Evolutionary conservation across 2,329 filamentous ascomycete species (phyloP).

Genomic region (Apiospora malaysiana): DNA sequence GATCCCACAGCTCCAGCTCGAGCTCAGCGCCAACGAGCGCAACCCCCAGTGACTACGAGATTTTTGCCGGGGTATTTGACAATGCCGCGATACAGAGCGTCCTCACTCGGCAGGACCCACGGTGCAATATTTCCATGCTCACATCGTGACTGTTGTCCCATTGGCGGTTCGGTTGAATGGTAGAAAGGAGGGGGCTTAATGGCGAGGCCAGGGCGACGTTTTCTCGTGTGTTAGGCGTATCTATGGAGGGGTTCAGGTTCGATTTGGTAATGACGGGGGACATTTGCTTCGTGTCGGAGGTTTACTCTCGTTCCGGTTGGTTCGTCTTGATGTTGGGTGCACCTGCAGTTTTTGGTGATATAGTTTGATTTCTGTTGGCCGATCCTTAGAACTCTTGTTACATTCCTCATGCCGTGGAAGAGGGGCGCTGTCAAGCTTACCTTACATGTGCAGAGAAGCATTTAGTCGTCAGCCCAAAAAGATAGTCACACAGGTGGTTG

Average conservation of each 20-base stretch:
- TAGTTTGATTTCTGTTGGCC: neutral
- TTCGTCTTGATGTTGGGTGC: conserved; percentile 3
- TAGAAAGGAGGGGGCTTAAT: neutral
- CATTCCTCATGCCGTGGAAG: neutral
- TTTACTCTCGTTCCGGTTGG: neutral
- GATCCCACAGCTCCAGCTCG: conserved; percentile 38
- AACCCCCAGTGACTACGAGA: conserved; percentile 35
- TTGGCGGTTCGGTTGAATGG: neutral
- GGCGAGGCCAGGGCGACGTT: neutral
- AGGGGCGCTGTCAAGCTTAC: neutral
- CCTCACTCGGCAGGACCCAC: conserved; percentile 57
- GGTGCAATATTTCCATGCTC: conserved; percentile 60
- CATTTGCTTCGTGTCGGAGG: conserved; percentile 6
- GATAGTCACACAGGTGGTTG: neutral
- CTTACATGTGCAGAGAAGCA: conserved; percentile 1
- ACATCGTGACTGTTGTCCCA: conserved; percentile 40
- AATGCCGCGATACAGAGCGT: conserved; percentile 55
- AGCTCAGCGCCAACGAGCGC: conserved; percentile 31
- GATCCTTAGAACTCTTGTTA: neutral
- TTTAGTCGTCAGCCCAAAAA: neutral
- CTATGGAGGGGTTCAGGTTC: conserved; percentile 8
- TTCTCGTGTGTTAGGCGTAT: conserved; percentile 5
- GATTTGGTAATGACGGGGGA: neutral
- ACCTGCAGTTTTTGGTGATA: neutral
- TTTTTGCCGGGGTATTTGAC: conserved; percentile 61